Percentiles rank a stretch among this genome's conserved stretches.
phyloP scores from a whole-genome alignment of 257 asterid species.

The Petunia secreta region DNA sequence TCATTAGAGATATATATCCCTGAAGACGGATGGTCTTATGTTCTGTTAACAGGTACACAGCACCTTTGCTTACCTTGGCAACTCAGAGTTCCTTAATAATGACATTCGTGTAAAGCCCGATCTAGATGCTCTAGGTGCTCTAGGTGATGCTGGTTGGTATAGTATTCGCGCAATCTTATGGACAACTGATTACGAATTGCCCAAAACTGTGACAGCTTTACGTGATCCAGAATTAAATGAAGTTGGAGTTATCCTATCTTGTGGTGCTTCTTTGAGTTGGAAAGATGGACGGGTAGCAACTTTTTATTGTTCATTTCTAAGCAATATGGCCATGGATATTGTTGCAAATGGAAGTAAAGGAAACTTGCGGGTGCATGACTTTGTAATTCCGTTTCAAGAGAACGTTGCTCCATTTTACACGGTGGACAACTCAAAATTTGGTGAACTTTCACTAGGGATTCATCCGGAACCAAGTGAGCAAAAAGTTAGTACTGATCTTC shows the following conservation, averaged over 20 bases:
- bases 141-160: slow-evolving; percentile 82
- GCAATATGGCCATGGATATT: slow-evolving; percentile 68
- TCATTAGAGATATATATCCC: background rate
- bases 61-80: slow-evolving; percentile 46
- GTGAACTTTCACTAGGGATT: slow-evolving; percentile 49
- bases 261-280: slow-evolving; percentile 71
- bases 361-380: slow-evolving; percentile 57
- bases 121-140: slow-evolving; percentile 83
- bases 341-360: slow-evolving; percentile 60
- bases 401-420: slow-evolving; percentile 46
- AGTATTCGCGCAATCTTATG: slow-evolving; percentile 71
- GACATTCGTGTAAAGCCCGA: slow-evolving; percentile 72
- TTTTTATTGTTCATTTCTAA: slow-evolving; percentile 68
- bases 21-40: background rate
- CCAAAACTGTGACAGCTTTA: slow-evolving; percentile 58
- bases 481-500: slow-evolving; percentile 50
- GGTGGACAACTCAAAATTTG: slow-evolving; percentile 39
- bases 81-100: slow-evolving; percentile 47
- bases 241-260: slow-evolving; percentile 62
- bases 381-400: slow-evolving; percentile 63
- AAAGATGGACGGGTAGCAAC: slow-evolving; percentile 67
- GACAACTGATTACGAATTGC: slow-evolving; percentile 62
- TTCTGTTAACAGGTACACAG: slow-evolving; percentile 48
- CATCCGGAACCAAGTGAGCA: slow-evolving; percentile 61
- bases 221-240: slow-evolving; percentile 52